A percentile compares a stretch with the other conserved stretches of the same genome.
Evolutionary conservation across 257 asterid species (phyloP).

Genomic region (Fraxinus excelsior): DNA sequence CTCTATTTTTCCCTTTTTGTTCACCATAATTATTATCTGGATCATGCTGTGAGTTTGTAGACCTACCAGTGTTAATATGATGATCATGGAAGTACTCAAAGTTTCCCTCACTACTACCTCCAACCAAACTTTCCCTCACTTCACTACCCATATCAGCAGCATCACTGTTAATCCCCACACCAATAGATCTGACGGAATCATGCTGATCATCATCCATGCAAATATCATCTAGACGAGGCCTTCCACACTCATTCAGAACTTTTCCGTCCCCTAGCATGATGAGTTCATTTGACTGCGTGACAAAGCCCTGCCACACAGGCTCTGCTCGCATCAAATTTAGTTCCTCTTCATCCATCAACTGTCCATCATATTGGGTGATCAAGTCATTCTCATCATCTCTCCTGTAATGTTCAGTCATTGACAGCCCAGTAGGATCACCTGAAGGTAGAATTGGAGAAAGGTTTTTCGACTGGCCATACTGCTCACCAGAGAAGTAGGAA

Average conservation of each 20-base stretch:
- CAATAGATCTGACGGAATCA: conserved; percentile 95
- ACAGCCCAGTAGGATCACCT: conserved; percentile 53
- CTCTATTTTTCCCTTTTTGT: conserved; percentile 45
- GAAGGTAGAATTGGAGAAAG: conserved; percentile 54
- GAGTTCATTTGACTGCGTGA: conserved; percentile 74
- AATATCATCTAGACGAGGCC: conserved; percentile 65
- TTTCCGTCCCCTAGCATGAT: conserved; percentile 65
- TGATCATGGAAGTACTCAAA: conserved; percentile 68
- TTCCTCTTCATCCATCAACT: conserved; percentile 91
- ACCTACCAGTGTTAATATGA: conserved; percentile 45
- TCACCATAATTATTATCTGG: conserved; percentile 46
- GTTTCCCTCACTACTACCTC: conserved; percentile 91
- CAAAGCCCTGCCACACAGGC: conserved; percentile 96
- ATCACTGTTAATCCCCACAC: conserved; percentile 94
- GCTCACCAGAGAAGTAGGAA: conserved; percentile 90
- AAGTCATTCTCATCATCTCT: conserved; percentile 53
- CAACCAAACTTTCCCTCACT: conserved; percentile 81
- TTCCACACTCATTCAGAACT: conserved; percentile 57
- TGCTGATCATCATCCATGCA: conserved; percentile 88
- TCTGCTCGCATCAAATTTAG: conserved; percentile 76
- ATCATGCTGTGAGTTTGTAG: conserved; percentile 47
- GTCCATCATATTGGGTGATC: conserved; percentile 76
- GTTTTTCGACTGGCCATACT: conserved; percentile 60
- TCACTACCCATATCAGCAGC: conserved; percentile 93
- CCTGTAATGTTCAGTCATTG: conserved; percentile 45